phyloP scores from a whole-genome alignment of 768 basidiomycete species.

The Crucibulum laeve region DNA sequence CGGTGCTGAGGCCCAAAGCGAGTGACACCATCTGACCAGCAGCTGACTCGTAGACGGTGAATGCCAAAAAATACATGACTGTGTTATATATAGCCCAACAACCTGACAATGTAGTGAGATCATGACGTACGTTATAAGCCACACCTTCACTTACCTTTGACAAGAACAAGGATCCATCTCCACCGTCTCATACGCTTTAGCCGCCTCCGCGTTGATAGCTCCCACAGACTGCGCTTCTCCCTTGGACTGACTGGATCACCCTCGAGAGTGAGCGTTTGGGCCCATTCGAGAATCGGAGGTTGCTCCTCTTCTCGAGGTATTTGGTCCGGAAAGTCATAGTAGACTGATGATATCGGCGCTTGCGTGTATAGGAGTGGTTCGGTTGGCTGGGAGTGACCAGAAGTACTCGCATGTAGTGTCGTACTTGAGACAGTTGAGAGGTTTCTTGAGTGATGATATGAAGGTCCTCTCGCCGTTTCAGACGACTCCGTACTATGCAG shows the following conservation, averaged over 20 bases:
- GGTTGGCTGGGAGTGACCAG: slow-evolving; percentile 35
- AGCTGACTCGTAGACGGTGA: slow-evolving; percentile 32
- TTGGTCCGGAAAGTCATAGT: too few species aligned
- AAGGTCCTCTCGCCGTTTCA: slow-evolving; percentile 24
- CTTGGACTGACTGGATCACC: slow-evolving; percentile 18
- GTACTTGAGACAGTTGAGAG: slow-evolving; percentile 31
- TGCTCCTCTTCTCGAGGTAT: too few species aligned
- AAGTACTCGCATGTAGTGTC: slow-evolving; percentile 32
- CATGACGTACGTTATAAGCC: background rate
- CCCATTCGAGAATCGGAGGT: slow-evolving; percentile 17
- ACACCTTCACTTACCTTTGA: slow-evolving; percentile 31
- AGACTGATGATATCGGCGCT: slow-evolving; percentile 13
- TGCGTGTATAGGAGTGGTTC: slow-evolving; percentile 35
- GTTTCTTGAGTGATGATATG: slow-evolving; percentile 42
- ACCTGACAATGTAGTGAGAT: slow-evolving; percentile 24
- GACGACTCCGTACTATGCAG: slow-evolving; percentile 35
- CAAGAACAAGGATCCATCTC: slow-evolving; percentile 24
- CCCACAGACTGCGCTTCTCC: slow-evolving; percentile 24
- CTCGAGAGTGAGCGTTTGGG: slow-evolving; percentile 19
- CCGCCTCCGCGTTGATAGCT: slow-evolving; percentile 17
- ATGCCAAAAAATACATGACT: slow-evolving; percentile 64
- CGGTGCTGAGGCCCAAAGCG: slow-evolving; percentile 43
- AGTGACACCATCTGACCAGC: slow-evolving; percentile 40
- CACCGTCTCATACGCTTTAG: slow-evolving; percentile 21
- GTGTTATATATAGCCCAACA: slow-evolving; percentile 60